Evolutionary conservation across 768 basidiomycete species (phyloP).

Genomic region (Lactifluus volemus): DNA sequence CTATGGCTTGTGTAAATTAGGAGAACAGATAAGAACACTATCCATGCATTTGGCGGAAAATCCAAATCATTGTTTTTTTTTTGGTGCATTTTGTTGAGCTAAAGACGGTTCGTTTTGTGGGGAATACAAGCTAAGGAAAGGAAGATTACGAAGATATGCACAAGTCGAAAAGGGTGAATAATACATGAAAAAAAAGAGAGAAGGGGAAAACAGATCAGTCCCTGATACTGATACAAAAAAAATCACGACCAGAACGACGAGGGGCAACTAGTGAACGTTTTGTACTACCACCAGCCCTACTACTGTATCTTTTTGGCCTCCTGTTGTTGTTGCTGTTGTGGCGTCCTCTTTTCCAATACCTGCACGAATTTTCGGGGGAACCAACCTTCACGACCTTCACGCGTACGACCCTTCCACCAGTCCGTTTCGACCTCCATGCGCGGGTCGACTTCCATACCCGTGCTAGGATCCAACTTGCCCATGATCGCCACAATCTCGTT

Average conservation of each 20-base stretch:
- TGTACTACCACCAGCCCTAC: constrained; percentile 22
- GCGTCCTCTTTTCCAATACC: constrained; percentile 43
- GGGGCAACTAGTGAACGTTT: too few species aligned
- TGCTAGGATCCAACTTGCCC: constrained; percentile 64
- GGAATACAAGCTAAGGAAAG: background rate
- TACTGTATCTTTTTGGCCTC: constrained; percentile 36
- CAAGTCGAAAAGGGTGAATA: background rate
- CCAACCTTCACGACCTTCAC: constrained; percentile 91
- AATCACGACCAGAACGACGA: background rate
- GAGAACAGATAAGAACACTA: constrained; percentile 7
- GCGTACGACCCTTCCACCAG: constrained; percentile 93
- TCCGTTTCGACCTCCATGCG: constrained; percentile 54
- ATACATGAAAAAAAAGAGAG: background rate
- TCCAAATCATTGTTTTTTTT: background rate
- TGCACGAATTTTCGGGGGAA: constrained; percentile 90
- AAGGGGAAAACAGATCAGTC: too few species aligned
- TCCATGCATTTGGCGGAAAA: background rate
- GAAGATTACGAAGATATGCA: background rate
- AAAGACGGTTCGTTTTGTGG: background rate
- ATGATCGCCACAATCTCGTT: constrained; percentile 93
- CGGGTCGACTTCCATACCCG: constrained; percentile 60
- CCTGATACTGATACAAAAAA: too few species aligned
- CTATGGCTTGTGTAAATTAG: constrained; percentile 6
- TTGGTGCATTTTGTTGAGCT: background rate
- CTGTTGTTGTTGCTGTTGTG: constrained; percentile 16